Evolutionary conservation across 495 filamentous ascomycete species (phyloP).

Genomic region (Penicillium macrosclerotiorum): DNA sequence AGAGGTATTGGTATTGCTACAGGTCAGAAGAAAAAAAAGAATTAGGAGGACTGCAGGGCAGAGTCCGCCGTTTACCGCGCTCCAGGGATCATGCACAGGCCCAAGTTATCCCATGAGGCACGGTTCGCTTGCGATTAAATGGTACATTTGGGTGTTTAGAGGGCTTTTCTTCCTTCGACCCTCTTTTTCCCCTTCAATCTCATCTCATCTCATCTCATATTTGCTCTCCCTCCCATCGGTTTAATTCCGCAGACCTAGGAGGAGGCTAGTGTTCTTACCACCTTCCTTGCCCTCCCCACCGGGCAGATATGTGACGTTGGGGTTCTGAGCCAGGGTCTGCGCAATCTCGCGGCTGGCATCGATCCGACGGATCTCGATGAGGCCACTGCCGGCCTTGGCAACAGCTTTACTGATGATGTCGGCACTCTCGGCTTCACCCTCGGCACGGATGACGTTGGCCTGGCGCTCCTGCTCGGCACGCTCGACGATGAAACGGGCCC

Average conservation of each 20-base stretch:
- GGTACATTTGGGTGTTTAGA: slow-evolving; percentile 26
- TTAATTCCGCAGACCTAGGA: slow-evolving; percentile 58
- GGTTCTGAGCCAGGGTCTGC: slow-evolving; percentile 81
- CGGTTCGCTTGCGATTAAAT: slow-evolving; percentile 29
- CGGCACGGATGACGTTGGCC: slow-evolving; percentile 95
- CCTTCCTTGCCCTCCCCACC: slow-evolving; percentile 64
- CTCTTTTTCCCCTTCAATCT: slow-evolving; percentile 8
- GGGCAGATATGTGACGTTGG: slow-evolving; percentile 94
- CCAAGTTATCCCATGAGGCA: slow-evolving; percentile 21
- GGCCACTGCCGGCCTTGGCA: slow-evolving; percentile 84
- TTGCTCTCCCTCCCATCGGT: too few relatives aligned
- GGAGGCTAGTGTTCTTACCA: slow-evolving; percentile 59
- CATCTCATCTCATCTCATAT: slow-evolving; percentile 5
- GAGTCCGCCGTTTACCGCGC: slow-evolving; percentile 30
- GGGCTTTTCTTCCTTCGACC: slow-evolving; percentile 20
- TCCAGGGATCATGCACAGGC: slow-evolving; percentile 32
- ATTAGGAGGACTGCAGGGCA: slow-evolving; percentile 15
- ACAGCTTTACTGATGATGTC: slow-evolving; percentile 91
- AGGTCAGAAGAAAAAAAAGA: slow-evolving; percentile 27
- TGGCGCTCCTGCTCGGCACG: slow-evolving; percentile 98
- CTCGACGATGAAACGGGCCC: slow-evolving; percentile 97
- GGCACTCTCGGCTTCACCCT: slow-evolving; percentile 95
- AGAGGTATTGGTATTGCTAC: slow-evolving; percentile 48
- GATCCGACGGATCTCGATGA: slow-evolving; percentile 94
- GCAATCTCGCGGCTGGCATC: slow-evolving; percentile 98